Evolutionary conservation across 2,329 filamentous ascomycete genomes (phyloP).

Genomic region (Daldinia eschscholtzii): DNA sequence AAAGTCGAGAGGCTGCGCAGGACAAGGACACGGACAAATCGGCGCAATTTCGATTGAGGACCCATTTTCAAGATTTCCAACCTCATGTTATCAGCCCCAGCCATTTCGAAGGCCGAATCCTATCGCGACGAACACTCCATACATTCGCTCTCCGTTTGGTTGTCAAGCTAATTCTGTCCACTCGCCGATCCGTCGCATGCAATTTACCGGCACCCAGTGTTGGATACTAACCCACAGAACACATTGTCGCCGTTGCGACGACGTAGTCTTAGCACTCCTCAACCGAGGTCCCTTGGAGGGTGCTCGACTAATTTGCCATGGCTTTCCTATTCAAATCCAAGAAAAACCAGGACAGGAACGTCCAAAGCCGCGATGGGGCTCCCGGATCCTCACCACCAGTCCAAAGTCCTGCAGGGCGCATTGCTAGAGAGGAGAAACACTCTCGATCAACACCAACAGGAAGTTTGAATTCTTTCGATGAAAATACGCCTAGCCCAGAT

Average conservation of each 20-base stretch:
- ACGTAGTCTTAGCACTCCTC: conserved; percentile 34
- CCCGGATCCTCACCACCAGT: conserved; percentile 63
- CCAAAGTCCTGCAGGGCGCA: conserved; percentile 62
- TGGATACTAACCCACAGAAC: conserved; percentile 27
- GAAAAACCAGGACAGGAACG: conserved; percentile 75
- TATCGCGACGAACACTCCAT: conserved; percentile 34
- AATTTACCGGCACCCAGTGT: conserved; percentile 18
- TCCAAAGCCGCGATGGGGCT: conserved; percentile 67
- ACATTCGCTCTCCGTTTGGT: conserved; percentile 31
- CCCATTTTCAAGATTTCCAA: conserved; percentile 43
- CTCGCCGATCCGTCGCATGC: conserved; percentile 21
- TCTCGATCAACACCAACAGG: conserved; percentile 79
- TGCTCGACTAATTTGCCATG: conserved; percentile 68
- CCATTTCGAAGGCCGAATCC: conserved; percentile 45
- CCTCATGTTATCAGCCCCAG: conserved; percentile 48
- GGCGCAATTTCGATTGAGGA: conserved; percentile 40
- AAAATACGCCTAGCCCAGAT: conserved; percentile 72
- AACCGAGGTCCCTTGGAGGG: conserved; percentile 52
- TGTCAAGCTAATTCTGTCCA: conserved; percentile 21
- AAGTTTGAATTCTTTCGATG: conserved; percentile 79
- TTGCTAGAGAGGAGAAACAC: conserved; percentile 68
- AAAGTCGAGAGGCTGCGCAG: conserved; percentile 45
- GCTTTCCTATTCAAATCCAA: conserved; percentile 87
- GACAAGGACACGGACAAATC: conserved; percentile 38
- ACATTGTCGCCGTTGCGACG: conserved; percentile 32